phyloP scores from a whole-genome alignment of 768 basidiomycete genomes.

The Naganishia onofrii region DNA sequence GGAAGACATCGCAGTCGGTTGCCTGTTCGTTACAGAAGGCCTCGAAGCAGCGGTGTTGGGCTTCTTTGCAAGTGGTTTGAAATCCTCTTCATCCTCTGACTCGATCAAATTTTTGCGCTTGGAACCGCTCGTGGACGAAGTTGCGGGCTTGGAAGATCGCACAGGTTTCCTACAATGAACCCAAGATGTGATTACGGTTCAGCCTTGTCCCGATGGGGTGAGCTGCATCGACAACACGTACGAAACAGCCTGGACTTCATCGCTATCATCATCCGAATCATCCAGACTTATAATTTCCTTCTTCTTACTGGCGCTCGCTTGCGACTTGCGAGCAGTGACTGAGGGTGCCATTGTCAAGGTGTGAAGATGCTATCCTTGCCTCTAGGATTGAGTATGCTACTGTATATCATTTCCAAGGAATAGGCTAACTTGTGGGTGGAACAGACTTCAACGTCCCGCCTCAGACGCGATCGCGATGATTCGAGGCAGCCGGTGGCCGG shows the following conservation, averaged over 20 bases:
- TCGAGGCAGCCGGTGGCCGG: no score
- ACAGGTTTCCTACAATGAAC: not conserved
- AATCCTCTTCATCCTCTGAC: constrained; percentile 27
- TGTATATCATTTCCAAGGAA: no score
- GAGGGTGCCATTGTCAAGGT: constrained; percentile 3
- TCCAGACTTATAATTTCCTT: constrained; percentile 17
- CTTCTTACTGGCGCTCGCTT: not conserved
- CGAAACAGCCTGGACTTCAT: constrained; percentile 21
- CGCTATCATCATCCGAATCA: constrained; percentile 7
- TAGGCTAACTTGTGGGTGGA: no score
- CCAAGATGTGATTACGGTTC: not conserved
- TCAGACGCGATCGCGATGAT: no score
- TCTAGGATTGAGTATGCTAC: no score
- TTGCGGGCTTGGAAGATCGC: not conserved
- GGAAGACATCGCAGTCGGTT: constrained; percentile 31
- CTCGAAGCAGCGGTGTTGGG: constrained; percentile 1
- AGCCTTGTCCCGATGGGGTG: not conserved
- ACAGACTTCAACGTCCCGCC: no score
- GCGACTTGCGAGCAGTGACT: constrained; percentile 4
- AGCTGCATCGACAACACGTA: not conserved
- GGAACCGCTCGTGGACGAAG: constrained; percentile 10
- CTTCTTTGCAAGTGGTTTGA: constrained; percentile 31
- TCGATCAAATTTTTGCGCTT: constrained; percentile 31
- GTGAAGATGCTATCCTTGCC: no score
- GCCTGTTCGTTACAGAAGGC: constrained; percentile 25